Conservation (phyloP, 2,329 filamentous ascomycete genomes). For the Pyrenophora seminiperda region DNA sequence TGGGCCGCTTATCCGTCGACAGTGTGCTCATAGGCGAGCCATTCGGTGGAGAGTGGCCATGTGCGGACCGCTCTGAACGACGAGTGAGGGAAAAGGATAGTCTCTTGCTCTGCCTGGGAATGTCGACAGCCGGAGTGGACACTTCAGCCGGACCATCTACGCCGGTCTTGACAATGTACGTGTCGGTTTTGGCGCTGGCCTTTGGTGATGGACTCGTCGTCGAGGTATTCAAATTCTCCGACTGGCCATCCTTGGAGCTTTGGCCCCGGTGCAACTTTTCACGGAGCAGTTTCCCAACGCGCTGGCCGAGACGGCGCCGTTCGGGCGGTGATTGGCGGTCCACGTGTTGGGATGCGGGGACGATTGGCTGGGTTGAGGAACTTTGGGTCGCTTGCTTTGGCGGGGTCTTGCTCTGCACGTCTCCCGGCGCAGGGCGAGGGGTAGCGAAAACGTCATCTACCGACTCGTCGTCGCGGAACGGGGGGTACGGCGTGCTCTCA, state of each 20-base stretch:
- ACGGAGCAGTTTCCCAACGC: slow-evolving; percentile 42
- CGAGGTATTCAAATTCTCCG: slow-evolving; percentile 2
- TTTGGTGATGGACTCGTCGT: slow-evolving; percentile 9
- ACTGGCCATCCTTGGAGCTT: slow-evolving; percentile 13
- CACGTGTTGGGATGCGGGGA: slow-evolving; percentile 2
- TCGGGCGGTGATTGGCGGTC: slow-evolving; percentile 24
- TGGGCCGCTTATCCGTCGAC: slow-evolving; percentile 21
- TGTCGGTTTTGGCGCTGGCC: slow-evolving; percentile 17
- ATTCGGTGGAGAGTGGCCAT: slow-evolving; percentile 46
- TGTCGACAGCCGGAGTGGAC: slow-evolving; percentile 29
- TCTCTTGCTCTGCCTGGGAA: slow-evolving; percentile 34
- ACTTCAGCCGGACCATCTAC: slow-evolving; percentile 35
- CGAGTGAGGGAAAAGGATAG: slow-evolving; percentile 48
- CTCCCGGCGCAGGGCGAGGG: slow-evolving; percentile 16
- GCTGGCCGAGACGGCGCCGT: slow-evolving; percentile 38
- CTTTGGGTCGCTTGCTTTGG: slow-evolving; percentile 6
- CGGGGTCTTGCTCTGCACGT: slow-evolving; percentile 10
- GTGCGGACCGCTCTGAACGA: slow-evolving; percentile 46
- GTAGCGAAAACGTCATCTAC: slow-evolving; percentile 26
- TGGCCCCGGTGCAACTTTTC: slow-evolving; percentile 27
- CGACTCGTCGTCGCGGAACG: slow-evolving; percentile 38
- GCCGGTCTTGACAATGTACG: slow-evolving; percentile 37
- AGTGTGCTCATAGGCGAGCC: slow-evolving; percentile 46
- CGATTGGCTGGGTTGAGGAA: neutral
- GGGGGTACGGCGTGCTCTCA: slow-evolving; percentile 34